phyloP scores from a whole-genome alignment of 306 rosid species.

The Medicago ruthenica region DNA sequence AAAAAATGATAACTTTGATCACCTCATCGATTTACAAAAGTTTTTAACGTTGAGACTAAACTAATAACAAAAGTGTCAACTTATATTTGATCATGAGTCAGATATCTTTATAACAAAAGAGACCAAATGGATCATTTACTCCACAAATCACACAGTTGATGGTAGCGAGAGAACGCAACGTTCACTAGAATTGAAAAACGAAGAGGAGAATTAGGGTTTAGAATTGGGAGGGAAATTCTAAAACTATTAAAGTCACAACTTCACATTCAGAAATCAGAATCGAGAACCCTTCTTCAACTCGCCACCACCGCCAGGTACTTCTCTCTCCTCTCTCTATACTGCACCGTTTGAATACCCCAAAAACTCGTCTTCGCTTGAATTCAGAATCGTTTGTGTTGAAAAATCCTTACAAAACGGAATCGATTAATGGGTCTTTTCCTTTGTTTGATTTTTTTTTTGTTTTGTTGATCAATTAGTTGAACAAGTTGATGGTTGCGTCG shows the following conservation, averaged over 20 bases:
- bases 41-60: too few species aligned
- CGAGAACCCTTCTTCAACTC: neutral
- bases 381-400: neutral
- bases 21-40: too few species aligned
- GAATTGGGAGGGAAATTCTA: slow-evolving; percentile 49
- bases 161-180: neutral
- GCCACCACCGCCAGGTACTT: slow-evolving; percentile 47
- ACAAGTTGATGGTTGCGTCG: neutral
- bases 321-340: slow-evolving; percentile 5
- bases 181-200: neutral
- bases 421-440: neutral
- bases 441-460: neutral
- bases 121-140: too few species aligned
- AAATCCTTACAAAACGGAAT: too few species aligned
- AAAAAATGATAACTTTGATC: too few species aligned
- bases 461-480: neutral
- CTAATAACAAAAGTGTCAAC: too few species aligned
- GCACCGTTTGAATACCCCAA: slow-evolving; percentile 22
- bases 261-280: neutral
- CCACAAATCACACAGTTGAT: neutral
- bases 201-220: slow-evolving; percentile 39
- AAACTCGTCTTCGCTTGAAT: neutral
- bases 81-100: too few species aligned
- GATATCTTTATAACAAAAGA: too few species aligned
- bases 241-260: neutral